Percentiles rank a stretch among this genome's conserved stretches.
phyloP scores from a whole-genome alignment of 179 eudicot species.

The Vitellaria paradoxa region DNA sequence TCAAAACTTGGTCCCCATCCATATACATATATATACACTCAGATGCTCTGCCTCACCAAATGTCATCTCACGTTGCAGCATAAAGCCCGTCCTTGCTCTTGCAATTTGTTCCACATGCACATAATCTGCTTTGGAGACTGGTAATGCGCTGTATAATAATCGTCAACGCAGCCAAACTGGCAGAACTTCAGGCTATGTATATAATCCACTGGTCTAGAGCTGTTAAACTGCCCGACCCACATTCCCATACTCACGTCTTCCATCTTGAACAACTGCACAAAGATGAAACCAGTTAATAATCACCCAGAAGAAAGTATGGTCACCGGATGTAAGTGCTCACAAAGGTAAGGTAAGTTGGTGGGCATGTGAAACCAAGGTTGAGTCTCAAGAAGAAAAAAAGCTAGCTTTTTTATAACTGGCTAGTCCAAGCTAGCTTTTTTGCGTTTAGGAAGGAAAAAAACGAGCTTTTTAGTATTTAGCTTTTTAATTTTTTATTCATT shows the following conservation, averaged over 20 bases:
- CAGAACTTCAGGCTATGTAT: slow-evolving; percentile 63
- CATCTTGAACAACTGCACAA: slow-evolving; percentile 81
- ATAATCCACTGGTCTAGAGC: slow-evolving; percentile 54
- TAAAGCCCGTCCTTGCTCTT: slow-evolving; percentile 35
- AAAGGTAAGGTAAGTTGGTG: too few species aligned
- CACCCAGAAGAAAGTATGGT: background rate
- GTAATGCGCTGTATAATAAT: slow-evolving; percentile 76
- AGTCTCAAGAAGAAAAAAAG: too few species aligned
- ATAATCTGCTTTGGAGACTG: slow-evolving; percentile 86
- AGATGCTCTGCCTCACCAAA: background rate
- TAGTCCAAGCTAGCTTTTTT: too few species aligned
- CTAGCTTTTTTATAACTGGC: too few species aligned
- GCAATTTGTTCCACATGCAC: slow-evolving; percentile 73
- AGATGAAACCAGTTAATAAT: background rate
- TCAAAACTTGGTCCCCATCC: background rate
- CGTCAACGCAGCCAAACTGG: slow-evolving; percentile 77
- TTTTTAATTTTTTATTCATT: too few species aligned
- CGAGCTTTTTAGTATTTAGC: too few species aligned
- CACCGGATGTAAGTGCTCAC: background rate
- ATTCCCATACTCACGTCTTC: slow-evolving; percentile 96
- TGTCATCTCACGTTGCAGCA: slow-evolving; percentile 83
- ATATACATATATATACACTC: background rate
- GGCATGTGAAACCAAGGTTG: too few species aligned
- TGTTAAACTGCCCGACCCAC: slow-evolving; percentile 86
- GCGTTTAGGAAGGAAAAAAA: too few species aligned